A percentile compares a stretch with the other conserved stretches of the same genome.
These are phyloP conservation scores for Diversispora eburnea DNA, from an alignment of 192 early-diverging fungal genomes.

Conservation along the genomic window DNA sequence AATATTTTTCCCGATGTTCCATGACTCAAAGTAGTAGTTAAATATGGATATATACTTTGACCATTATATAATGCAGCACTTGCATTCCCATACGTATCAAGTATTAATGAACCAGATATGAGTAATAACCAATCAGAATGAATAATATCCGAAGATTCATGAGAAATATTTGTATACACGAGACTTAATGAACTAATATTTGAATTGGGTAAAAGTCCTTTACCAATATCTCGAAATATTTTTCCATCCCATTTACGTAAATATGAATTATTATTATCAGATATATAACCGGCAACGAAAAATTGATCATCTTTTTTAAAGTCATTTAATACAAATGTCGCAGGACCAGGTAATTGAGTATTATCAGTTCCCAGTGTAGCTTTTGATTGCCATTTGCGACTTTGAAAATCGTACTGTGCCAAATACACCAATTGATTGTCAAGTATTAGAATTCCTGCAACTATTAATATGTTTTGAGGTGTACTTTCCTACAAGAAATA, in stretches of 20 bases:
- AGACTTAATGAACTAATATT: background rate
- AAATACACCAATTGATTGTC: conserved; percentile 38
- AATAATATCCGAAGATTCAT: conserved; percentile 31
- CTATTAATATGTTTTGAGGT: conserved; percentile 17
- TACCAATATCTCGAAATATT: conserved; percentile 35
- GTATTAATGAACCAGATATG: conserved; percentile 41
- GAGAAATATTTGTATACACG: background rate
- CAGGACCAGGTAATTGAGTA: conserved; percentile 48
- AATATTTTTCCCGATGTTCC: conserved; percentile 28
- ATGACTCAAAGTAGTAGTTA: conserved; percentile 34
- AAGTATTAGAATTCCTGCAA: conserved; percentile 43
- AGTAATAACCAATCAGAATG: conserved; percentile 40
- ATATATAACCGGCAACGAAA: conserved; percentile 33
- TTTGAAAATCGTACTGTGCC: conserved; percentile 48
- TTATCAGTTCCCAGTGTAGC: background rate
- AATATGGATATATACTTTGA: conserved; percentile 41
- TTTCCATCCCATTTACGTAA: conserved; percentile 52
- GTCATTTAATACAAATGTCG: conserved; percentile 42
- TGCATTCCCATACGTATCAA: conserved; percentile 38
- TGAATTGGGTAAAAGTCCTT: conserved; percentile 6
- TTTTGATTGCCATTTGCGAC: conserved; percentile 38
- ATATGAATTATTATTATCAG: conserved; percentile 32
- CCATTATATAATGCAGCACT: conserved; percentile 50
- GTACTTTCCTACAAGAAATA: background rate
- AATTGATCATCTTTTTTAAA: conserved; percentile 26